These are phyloP conservation scores for Euptelea pleiosperma DNA, from an alignment of 164 flowering plant genomes.

Conservation along the genomic window DNA sequence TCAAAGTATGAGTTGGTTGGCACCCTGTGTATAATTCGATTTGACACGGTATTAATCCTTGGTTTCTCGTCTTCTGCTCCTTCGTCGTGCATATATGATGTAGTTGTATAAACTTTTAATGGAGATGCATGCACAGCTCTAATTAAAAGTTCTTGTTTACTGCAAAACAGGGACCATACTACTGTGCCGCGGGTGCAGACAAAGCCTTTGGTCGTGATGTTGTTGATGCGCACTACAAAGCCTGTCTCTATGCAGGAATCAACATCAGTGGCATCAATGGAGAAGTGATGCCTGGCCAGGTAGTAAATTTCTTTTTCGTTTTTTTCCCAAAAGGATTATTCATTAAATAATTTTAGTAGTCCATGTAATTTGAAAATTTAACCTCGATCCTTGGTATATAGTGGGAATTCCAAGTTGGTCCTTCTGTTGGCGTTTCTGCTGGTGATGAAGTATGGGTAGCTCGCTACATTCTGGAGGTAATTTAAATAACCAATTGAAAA, in stretches of 20 bases:
- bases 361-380: too few relatives aligned
- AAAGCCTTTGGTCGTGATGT: constrained; percentile 45
- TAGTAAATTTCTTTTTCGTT: constrained; percentile 13
- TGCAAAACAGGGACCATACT: constrained; percentile 42
- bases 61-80: too few relatives aligned
- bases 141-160: too few relatives aligned
- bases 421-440: constrained; percentile 79
- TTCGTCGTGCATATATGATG: too few relatives aligned
- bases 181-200: constrained; percentile 43
- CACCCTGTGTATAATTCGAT: too few relatives aligned
- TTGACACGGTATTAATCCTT: too few relatives aligned
- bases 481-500: too few relatives aligned
- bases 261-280: constrained; percentile 53
- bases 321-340: too few relatives aligned
- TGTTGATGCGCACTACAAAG: constrained; percentile 49
- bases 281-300: constrained; percentile 59
- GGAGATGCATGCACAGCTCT: too few relatives aligned
- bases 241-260: constrained; percentile 49
- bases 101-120: too few relatives aligned
- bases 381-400: constrained; percentile 18
- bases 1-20: too few relatives aligned
- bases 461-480: constrained; percentile 89
- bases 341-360: too few relatives aligned
- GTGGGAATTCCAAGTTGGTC: constrained; percentile 99
- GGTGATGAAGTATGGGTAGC: constrained; percentile 83